phyloP scores from a whole-genome alignment of 345 rosid species.

The Populus ilicifolia region DNA sequence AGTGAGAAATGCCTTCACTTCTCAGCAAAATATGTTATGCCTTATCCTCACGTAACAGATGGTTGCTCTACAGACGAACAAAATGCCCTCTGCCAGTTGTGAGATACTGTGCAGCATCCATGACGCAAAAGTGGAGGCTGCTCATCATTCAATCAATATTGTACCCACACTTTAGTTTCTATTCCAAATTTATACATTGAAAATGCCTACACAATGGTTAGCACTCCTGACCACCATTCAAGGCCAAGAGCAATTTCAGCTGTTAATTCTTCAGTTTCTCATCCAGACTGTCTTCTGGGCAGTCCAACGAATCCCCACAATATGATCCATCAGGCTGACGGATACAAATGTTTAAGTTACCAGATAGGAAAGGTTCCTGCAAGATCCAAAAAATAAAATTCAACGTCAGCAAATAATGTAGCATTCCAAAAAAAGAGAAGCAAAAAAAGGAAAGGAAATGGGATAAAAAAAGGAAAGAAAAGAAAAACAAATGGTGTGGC shows the following conservation, averaged over 20 bases:
- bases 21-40: slow-evolving; percentile 32
- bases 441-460: background rate
- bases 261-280: slow-evolving; percentile 38
- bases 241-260: slow-evolving; percentile 22
- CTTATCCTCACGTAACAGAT: slow-evolving; percentile 35
- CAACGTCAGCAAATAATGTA: background rate
- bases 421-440: background rate
- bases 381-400: slow-evolving; percentile 12
- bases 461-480: no score
- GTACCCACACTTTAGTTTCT: slow-evolving; percentile 29
- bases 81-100: slow-evolving; percentile 33
- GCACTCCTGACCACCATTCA: slow-evolving; percentile 34
- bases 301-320: slow-evolving; percentile 51
- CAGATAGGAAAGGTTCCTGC: slow-evolving; percentile 60
- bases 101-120: slow-evolving; percentile 37
- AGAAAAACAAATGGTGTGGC: background rate
- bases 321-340: slow-evolving; percentile 82
- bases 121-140: slow-evolving; percentile 47
- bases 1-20: slow-evolving; percentile 9
- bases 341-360: slow-evolving; percentile 60
- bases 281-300: slow-evolving; percentile 40
- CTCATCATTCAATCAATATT: slow-evolving; percentile 28
- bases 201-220: slow-evolving; percentile 40
- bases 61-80: slow-evolving; percentile 36
- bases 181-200: slow-evolving; percentile 52